Conservation (phyloP, 495 filamentous ascomycete species). For the Tricharina praecox region DNA sequence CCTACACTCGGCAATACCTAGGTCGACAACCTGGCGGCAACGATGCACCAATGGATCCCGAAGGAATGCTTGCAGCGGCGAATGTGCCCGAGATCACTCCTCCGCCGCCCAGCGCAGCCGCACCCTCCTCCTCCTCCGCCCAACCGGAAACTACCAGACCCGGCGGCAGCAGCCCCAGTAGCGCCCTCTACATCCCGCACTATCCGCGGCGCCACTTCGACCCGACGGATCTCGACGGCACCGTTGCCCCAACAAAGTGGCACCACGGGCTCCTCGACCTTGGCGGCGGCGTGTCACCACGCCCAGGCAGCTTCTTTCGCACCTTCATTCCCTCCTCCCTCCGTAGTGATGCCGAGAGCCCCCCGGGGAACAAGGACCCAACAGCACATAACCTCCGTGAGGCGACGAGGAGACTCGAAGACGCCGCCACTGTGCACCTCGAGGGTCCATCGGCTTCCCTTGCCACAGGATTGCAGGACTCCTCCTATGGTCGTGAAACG, state of each 20-base stretch:
- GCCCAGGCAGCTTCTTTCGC: not conserved
- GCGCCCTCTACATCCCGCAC: not conserved
- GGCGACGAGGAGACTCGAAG: not conserved
- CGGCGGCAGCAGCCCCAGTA: not conserved
- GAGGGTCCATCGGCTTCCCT: not conserved
- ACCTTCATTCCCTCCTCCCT: not conserved
- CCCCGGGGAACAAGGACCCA: not conserved
- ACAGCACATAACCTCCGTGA: not conserved
- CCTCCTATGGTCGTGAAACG: not conserved
- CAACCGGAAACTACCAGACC: not conserved
- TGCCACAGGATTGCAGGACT: not conserved
- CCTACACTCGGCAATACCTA: not conserved
- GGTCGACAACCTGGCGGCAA: no score
- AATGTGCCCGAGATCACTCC: not conserved
- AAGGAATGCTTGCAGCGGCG: not conserved
- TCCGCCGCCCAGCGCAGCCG: not conserved
- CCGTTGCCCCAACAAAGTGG: not conserved
- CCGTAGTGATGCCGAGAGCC: not conserved
- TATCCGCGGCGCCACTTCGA: not conserved
- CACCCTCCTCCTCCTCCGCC: not conserved
- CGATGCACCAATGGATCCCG: not conserved
- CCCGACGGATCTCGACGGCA: not conserved
- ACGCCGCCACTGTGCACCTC: not conserved
- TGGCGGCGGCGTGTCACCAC: not conserved
- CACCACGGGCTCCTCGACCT: conserved; percentile 1